Conservation (phyloP, 2,329 filamentous ascomycete genomes). For the Venturiaceae sp. region DNA sequence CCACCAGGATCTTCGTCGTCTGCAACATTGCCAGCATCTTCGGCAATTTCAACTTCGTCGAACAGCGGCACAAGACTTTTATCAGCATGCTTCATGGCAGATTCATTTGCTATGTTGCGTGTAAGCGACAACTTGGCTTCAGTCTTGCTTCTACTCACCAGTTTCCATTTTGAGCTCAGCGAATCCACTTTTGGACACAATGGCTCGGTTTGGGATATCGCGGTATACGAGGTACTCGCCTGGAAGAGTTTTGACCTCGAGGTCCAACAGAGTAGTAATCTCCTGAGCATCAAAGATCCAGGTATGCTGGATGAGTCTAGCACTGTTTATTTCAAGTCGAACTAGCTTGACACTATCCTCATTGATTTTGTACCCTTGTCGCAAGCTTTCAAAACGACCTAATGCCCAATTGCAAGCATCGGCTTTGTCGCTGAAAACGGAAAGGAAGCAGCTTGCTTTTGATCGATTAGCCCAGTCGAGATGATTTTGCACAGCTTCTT, state of each 20-base stretch:
- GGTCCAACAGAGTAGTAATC: not conserved
- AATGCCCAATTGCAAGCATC: not conserved
- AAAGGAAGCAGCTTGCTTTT: not conserved
- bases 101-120: not conserved
- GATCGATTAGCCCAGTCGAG: not conserved
- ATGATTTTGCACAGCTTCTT: not conserved
- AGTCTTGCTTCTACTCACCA: not conserved
- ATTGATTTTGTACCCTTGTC: not conserved
- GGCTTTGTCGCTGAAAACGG: not conserved
- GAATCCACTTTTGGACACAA: not conserved
- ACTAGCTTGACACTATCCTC: not conserved
- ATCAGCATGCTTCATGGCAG: not conserved
- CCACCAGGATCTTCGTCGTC: not conserved
- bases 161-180: not conserved
- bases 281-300: not conserved
- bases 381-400: not conserved
- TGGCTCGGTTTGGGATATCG: not conserved
- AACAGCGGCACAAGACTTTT: not conserved
- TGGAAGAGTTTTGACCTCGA: not conserved
- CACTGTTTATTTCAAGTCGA: not conserved
- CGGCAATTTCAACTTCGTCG: not conserved
- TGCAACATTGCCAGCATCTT: not conserved
- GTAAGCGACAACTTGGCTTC: not conserved
- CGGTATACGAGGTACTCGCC: not conserved
- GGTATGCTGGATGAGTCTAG: not conserved